phyloP scores from a whole-genome alignment of 192 early-diverging fungal genomes.

The Gaertneriomyces sp. region DNA sequence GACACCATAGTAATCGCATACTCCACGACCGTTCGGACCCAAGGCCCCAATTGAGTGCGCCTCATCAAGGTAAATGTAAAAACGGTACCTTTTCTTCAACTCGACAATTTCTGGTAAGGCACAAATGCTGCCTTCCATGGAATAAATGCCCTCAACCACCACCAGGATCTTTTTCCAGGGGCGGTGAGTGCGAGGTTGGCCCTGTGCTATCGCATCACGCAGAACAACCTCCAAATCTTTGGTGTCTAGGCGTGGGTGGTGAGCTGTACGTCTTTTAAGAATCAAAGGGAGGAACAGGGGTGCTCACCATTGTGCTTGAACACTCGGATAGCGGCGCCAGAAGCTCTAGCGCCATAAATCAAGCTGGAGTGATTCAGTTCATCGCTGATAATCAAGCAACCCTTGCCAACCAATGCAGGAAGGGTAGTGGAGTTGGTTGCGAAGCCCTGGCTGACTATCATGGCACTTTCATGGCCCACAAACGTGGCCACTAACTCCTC shows the following conservation, averaged over 20 bases:
- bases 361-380: slow-evolving; percentile 94
- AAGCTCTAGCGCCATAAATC: slow-evolving; percentile 89
- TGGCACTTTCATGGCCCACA: slow-evolving; percentile 79
- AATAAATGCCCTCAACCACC: slow-evolving; percentile 93
- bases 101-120: slow-evolving; percentile 83
- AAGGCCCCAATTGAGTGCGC: slow-evolving; percentile 95
- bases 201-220: slow-evolving; percentile 84
- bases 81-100: slow-evolving; percentile 84
- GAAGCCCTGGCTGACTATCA: slow-evolving; percentile 94
- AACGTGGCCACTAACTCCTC: slow-evolving; percentile 88
- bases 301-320: slow-evolving; percentile 82
- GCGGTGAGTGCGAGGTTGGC: slow-evolving; percentile 94
- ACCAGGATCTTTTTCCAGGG: slow-evolving; percentile 99
- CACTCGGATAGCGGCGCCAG: slow-evolving; percentile 84
- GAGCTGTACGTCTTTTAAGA: background rate
- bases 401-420: slow-evolving; percentile 77
- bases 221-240: slow-evolving; percentile 75
- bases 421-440: slow-evolving; percentile 95
- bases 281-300: background rate
- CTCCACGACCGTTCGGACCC: slow-evolving; percentile 88
- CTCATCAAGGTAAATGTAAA: slow-evolving; percentile 95
- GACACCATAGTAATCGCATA: slow-evolving; percentile 93
- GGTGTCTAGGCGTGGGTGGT: slow-evolving; percentile 41
- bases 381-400: slow-evolving; percentile 90
- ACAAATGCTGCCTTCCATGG: slow-evolving; percentile 95